Conservation (phyloP, 1,284 basidiomycete genomes). For the Earliella scabrosa region DNA sequence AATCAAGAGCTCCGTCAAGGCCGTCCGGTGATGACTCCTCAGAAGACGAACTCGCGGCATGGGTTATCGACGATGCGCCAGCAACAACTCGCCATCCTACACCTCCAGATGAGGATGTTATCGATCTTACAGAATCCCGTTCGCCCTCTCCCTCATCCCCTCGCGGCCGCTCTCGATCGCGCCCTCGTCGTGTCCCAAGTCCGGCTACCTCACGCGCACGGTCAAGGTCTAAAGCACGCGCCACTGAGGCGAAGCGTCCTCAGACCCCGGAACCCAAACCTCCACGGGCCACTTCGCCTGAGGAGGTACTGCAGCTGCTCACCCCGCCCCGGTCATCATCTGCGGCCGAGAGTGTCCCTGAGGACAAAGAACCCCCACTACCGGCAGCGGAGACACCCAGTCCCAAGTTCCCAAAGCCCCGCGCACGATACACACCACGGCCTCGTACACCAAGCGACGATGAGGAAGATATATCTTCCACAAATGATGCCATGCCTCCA, state of each 20-base stretch:
- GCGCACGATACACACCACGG: slow-evolving; percentile 13
- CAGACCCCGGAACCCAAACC: neutral
- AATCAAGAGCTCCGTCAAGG: slow-evolving; percentile 5
- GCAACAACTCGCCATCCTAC: slow-evolving; percentile 12
- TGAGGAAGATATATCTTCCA: neutral
- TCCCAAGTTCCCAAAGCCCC: slow-evolving; percentile 14
- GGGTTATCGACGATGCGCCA: slow-evolving; percentile 45
- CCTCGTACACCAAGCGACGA: slow-evolving; percentile 8
- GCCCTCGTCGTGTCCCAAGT: slow-evolving; percentile 6
- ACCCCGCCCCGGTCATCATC: slow-evolving; percentile 33
- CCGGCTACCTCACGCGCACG: slow-evolving; percentile 3
- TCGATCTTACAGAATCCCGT: slow-evolving; percentile 41
- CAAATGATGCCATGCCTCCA: neutral
- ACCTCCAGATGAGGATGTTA: slow-evolving; percentile 29
- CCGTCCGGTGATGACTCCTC: slow-evolving; percentile 35
- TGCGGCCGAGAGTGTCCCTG: slow-evolving; percentile 6
- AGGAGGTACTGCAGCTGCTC: slow-evolving; percentile 22
- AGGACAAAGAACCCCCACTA: neutral
- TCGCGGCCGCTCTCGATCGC: slow-evolving; percentile 13
- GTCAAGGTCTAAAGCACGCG: slow-evolving; percentile 7
- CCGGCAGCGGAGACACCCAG: slow-evolving; percentile 14
- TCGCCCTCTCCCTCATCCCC: slow-evolving; percentile 25
- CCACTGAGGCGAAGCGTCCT: neutral
- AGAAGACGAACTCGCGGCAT: slow-evolving; percentile 50
- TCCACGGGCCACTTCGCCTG: slow-evolving; percentile 3